Percentiles rank a stretch among this genome's conserved stretches.
Evolutionary conservation across 2,329 filamentous ascomycete genomes (phyloP).

Genomic region (Leptosphaerulina australis): DNA sequence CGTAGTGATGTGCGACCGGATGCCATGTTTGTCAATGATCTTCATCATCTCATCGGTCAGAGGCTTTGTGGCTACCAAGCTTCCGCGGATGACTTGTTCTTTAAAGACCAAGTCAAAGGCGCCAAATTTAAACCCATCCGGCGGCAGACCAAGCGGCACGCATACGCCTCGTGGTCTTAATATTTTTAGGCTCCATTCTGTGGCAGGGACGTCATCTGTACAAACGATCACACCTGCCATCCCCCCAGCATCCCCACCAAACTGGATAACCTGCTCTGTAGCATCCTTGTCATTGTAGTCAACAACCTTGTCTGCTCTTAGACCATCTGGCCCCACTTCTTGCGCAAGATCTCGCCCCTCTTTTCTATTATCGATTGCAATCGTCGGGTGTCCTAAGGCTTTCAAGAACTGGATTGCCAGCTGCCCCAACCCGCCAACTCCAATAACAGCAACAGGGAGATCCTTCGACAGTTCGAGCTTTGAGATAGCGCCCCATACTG

Average conservation of each 20-base stretch:
- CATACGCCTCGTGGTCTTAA: conserved; percentile 14
- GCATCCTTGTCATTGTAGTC: conserved; percentile 12
- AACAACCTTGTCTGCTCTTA: conserved; percentile 18
- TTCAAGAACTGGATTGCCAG: conserved; percentile 19
- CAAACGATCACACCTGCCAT: conserved; percentile 17
- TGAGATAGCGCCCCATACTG: conserved; percentile 15
- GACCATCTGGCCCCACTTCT: background rate
- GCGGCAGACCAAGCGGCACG: conserved; percentile 19
- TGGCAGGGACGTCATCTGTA: conserved; percentile 18
- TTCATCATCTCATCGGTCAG: background rate
- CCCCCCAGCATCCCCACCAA: conserved; percentile 9
- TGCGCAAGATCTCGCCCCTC: background rate
- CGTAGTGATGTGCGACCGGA: background rate
- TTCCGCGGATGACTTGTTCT: conserved; percentile 2
- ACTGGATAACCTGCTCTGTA: conserved; percentile 7
- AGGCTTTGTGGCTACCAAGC: background rate
- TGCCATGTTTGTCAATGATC: background rate
- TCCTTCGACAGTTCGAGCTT: background rate
- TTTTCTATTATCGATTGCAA: conserved; percentile 16
- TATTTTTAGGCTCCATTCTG: conserved; percentile 18
- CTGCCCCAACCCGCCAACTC: conserved; percentile 15
- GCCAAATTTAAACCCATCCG: conserved; percentile 7
- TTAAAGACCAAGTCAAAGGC: conserved; percentile 16
- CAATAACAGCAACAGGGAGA: conserved; percentile 15
- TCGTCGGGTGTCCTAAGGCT: conserved; percentile 13